phyloP scores from a whole-genome alignment of 2,329 filamentous ascomycete species.

The Venturia asperata region DNA sequence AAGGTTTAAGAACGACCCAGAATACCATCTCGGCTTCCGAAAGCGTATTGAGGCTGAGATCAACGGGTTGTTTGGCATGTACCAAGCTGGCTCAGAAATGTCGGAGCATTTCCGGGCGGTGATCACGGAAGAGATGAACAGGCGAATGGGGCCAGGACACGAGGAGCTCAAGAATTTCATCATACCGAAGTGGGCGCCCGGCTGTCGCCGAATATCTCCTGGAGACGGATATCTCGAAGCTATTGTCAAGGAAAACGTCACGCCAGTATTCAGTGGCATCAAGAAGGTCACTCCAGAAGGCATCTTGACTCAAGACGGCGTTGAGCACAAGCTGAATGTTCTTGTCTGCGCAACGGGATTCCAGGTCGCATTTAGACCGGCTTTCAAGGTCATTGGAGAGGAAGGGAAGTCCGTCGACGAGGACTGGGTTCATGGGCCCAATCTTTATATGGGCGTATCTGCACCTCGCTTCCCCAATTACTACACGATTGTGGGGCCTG shows the following conservation, averaged over 20 bases:
- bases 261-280: constrained; percentile 32
- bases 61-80: constrained; percentile 39
- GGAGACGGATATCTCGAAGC: constrained; percentile 48
- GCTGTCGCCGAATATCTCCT: constrained; percentile 45
- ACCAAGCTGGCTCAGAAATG: constrained; percentile 36
- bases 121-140: constrained; percentile 40
- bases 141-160: constrained; percentile 37
- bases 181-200: constrained; percentile 38
- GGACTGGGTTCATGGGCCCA: constrained; percentile 17
- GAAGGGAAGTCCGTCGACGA: constrained; percentile 16
- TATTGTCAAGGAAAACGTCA: constrained; percentile 35
- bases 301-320: constrained; percentile 36
- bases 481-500: constrained; percentile 30
- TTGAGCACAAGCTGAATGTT: constrained; percentile 35
- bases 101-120: constrained; percentile 35
- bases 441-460: constrained; percentile 53
- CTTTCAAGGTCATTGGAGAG: constrained; percentile 35
- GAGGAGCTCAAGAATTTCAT: constrained; percentile 38
- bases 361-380: constrained; percentile 39
- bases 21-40: constrained; percentile 37
- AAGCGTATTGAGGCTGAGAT: constrained; percentile 40
- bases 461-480: constrained; percentile 62
- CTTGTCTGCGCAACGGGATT: constrained; percentile 43
- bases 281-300: constrained; percentile 32
- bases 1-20: constrained; percentile 36